Evolutionary conservation across 768 basidiomycete species (phyloP).

Genomic region (Pisolithus orientalis): DNA sequence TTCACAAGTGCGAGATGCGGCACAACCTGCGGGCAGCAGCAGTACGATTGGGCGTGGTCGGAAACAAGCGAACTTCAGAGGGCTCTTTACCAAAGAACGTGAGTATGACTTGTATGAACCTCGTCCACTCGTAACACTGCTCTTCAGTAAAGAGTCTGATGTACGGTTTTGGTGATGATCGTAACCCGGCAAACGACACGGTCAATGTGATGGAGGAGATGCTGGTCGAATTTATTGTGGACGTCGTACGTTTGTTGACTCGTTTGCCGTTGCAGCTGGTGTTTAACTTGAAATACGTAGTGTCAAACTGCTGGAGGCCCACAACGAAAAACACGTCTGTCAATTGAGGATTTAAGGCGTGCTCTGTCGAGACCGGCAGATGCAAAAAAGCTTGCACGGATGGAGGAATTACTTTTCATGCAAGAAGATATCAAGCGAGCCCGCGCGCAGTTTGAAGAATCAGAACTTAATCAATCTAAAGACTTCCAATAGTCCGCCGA

Average conservation of each 20-base stretch:
- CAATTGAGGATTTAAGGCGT: conserved; percentile 80
- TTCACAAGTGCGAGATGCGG: conserved; percentile 42
- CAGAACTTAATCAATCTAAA: conserved; percentile 40
- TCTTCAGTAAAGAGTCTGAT: conserved; percentile 70
- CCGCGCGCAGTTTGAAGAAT: conserved; percentile 66
- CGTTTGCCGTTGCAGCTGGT: conserved; percentile 1
- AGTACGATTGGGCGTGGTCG: conserved; percentile 43
- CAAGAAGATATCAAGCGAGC: conserved; percentile 92
- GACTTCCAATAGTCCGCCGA: conserved; percentile 32
- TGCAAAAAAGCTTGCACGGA: conserved; percentile 84
- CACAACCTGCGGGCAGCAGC: conserved; percentile 30
- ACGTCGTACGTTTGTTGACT: conserved; percentile 57
- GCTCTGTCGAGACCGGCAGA: conserved; percentile 81
- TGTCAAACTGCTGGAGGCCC: conserved; percentile 69
- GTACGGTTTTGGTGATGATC: conserved; percentile 93
- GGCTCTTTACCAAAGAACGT: conserved; percentile 79
- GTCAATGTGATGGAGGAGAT: conserved; percentile 94
- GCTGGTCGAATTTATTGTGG: conserved; percentile 82
- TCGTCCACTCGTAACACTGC: conserved; percentile 3
- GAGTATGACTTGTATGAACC: conserved; percentile 27
- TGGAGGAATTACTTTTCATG: conserved; percentile 91
- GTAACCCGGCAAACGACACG: conserved; percentile 81
- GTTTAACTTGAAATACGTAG: conserved; percentile 30
- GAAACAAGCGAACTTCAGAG: conserved; percentile 65
- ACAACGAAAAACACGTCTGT: conserved; percentile 65